phyloP scores from a whole-genome alignment of 805 yeast genomes.

The Candida insectorum region DNA sequence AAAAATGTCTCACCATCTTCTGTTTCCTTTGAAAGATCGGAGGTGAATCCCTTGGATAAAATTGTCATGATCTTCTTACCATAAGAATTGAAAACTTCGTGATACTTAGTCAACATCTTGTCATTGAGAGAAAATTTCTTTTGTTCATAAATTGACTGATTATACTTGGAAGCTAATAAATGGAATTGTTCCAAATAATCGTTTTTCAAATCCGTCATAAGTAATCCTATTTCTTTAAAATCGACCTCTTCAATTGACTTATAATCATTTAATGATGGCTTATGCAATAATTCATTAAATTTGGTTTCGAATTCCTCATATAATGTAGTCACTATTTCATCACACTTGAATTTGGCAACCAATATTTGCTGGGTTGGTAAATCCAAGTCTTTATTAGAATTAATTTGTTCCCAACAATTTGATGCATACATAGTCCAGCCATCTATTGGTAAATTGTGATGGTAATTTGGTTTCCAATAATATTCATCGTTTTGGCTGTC shows the following conservation, averaged over 20 bases:
- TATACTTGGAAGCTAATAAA: slow-evolving; percentile 71
- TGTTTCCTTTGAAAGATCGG: slow-evolving; percentile 8
- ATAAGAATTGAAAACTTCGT: slow-evolving; percentile 36
- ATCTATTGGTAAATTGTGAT: slow-evolving; percentile 85
- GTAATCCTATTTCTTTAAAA: slow-evolving; percentile 43
- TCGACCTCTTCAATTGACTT: slow-evolving; percentile 25
- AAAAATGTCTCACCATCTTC: slow-evolving; percentile 14
- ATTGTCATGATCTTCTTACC: slow-evolving; percentile 15
- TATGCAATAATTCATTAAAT: slow-evolving; percentile 13
- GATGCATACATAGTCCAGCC: slow-evolving; percentile 94
- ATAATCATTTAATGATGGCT: slow-evolving; percentile 5
- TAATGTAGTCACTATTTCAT: slow-evolving; percentile 62
- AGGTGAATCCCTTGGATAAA: slow-evolving; percentile 14
- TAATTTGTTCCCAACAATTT: slow-evolving; percentile 93
- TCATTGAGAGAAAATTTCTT: slow-evolving; percentile 51
- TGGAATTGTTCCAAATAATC: slow-evolving; percentile 57
- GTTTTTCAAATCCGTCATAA: slow-evolving; percentile 41
- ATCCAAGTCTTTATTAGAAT: slow-evolving; percentile 88
- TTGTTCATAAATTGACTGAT: slow-evolving; percentile 59
- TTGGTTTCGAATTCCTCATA: slow-evolving; percentile 25
- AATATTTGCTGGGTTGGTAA: slow-evolving; percentile 94
- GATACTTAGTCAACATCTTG: slow-evolving; percentile 28
- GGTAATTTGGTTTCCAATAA: slow-evolving; percentile 68
- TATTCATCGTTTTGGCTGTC: slow-evolving; percentile 24
- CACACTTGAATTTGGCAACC: slow-evolving; percentile 93